Evolutionary conservation across 257 asterid species (phyloP).

Genomic region (Echites panduratus): DNA sequence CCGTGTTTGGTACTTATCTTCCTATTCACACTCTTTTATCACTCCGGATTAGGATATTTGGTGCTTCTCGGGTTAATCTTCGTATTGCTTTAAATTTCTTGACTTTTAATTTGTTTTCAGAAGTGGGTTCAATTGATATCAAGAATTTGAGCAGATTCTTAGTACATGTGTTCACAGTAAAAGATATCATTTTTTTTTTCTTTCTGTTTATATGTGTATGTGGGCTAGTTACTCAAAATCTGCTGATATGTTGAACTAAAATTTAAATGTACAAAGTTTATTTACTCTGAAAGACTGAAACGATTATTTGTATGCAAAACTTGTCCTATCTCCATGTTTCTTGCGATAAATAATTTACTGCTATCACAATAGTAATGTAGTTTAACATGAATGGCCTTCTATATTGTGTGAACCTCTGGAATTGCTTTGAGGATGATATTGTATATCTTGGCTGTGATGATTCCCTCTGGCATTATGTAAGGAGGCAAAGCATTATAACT

Average conservation of each 20-base stretch:
- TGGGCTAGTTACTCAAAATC: background rate
- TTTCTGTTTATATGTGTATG: background rate
- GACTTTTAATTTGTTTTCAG: background rate
- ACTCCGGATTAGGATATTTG: background rate
- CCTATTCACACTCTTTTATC: background rate
- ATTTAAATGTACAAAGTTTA: background rate
- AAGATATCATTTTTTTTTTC: background rate
- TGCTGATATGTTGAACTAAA: background rate
- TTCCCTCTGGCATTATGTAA: background rate
- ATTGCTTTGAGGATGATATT: background rate
- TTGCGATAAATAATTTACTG: background rate
- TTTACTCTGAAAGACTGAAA: background rate
- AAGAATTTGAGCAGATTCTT: background rate
- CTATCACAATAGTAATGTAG: background rate
- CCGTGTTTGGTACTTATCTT: slow-evolving; percentile 2
- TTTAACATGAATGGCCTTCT: background rate
- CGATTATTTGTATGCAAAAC: background rate
- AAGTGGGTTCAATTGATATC: background rate
- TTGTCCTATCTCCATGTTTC: background rate
- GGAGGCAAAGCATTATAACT: background rate
- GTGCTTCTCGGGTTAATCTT: background rate
- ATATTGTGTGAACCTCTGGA: background rate
- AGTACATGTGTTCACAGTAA: background rate
- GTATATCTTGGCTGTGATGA: background rate
- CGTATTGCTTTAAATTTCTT: too few relatives aligned